phyloP scores from a whole-genome alignment of 2,329 filamentous ascomycete species.

The Plenodomus tracheiphilus region DNA sequence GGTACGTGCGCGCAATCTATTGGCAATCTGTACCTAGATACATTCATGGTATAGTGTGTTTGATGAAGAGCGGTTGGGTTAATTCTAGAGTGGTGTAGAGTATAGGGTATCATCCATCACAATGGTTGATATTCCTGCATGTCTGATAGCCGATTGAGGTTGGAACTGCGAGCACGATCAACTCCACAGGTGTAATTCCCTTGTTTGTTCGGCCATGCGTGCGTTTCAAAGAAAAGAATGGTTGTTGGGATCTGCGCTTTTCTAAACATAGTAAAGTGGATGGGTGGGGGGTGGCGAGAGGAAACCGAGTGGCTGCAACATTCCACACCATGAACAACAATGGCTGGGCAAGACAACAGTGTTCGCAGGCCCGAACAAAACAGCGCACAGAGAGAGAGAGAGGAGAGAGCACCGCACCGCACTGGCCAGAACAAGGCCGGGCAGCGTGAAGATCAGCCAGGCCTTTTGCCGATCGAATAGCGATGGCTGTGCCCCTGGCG shows the following conservation, averaged over 20 bases:
- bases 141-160: too few species aligned
- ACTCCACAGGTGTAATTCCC: too few species aligned
- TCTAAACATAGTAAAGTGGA: not conserved
- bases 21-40: not conserved
- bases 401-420: too few species aligned
- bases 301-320: not conserved
- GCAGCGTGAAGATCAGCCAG: constrained; percentile 1
- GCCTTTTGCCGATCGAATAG: constrained; percentile 10
- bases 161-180: too few species aligned
- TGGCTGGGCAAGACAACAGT: not conserved
- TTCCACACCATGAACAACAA: not conserved
- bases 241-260: not conserved
- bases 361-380: constrained; percentile 3
- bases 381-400: not conserved
- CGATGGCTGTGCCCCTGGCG: constrained; percentile 14
- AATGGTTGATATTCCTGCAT: too few species aligned
- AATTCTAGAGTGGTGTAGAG: too few species aligned
- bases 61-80: too few species aligned
- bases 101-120: too few species aligned
- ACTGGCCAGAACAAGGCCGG: not conserved
- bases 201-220: too few species aligned
- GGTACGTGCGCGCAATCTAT: not conserved
- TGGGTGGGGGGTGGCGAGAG: not conserved
- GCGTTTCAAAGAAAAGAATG: not conserved
- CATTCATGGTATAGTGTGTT: too few species aligned